Percentiles rank a stretch among this genome's conserved stretches.
phyloP scores from a whole-genome alignment of 2,329 filamentous ascomycete species.

The Emmonsia crescens region DNA sequence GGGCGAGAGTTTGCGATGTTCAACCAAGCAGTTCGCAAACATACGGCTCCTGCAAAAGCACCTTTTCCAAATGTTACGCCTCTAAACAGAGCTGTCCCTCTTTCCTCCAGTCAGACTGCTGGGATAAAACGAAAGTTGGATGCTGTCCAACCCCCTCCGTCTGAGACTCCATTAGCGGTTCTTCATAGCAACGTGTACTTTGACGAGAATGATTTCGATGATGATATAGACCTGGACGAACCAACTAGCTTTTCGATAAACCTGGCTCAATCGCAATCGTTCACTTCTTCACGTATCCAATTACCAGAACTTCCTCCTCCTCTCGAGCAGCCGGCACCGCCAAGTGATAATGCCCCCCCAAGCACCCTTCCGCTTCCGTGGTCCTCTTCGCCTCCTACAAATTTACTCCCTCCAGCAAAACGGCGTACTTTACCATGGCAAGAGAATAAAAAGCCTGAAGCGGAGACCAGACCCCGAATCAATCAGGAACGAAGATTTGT shows the following conservation, averaged over 20 bases:
- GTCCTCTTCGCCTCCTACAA: conserved; percentile 34
- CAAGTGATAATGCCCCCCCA: conserved; percentile 41
- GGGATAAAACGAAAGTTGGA: conserved; percentile 33
- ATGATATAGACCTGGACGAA: conserved; percentile 62
- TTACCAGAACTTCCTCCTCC: conserved; percentile 24
- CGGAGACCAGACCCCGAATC: background rate
- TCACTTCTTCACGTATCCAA: conserved; percentile 23
- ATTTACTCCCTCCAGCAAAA: conserved; percentile 16
- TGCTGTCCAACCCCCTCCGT: conserved; percentile 15
- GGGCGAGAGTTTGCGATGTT: conserved; percentile 23
- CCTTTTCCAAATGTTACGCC: conserved; percentile 22
- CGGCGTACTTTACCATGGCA: conserved; percentile 55
- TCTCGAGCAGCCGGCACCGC: conserved; percentile 16
- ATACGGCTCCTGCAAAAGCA: conserved; percentile 22
- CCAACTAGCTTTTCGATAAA: conserved; percentile 16
- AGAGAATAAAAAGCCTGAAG: conserved; percentile 23
- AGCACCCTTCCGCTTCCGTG: conserved; percentile 60
- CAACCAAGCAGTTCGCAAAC: conserved; percentile 31
- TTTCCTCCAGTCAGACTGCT: conserved; percentile 17
- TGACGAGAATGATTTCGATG: conserved; percentile 74
- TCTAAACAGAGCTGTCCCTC: conserved; percentile 17
- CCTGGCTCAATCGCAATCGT: conserved; percentile 4
- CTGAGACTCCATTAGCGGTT: conserved; percentile 27
- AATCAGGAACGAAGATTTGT: conserved; percentile 17
- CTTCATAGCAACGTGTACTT: conserved; percentile 49